Percentiles rank a stretch among this genome's conserved stretches.
phyloP scores from a whole-genome alignment of 768 basidiomycete genomes.

The Obba rivulosa region DNA sequence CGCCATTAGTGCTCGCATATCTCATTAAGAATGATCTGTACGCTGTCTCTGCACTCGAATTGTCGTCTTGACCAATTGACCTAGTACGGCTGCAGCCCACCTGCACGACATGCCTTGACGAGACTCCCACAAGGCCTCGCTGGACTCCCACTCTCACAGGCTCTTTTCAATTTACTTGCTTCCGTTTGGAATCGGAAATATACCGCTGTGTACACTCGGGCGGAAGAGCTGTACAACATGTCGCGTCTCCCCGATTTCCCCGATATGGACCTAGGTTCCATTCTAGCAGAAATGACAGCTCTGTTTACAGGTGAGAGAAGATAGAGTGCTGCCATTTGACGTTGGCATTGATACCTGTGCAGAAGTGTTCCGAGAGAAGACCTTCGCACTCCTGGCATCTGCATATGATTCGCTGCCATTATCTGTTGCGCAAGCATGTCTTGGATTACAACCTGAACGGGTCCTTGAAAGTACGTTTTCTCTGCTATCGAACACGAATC shows the following conservation, averaged over 20 bases:
- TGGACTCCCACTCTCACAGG: conserved; percentile 39
- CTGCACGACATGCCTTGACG: conserved; percentile 52
- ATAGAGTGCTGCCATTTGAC: not conserved
- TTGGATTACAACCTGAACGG: conserved; percentile 39
- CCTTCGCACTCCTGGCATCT: conserved; percentile 49
- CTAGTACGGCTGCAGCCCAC: conserved; percentile 34
- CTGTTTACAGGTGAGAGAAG: conserved; percentile 47
- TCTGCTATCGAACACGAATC: not conserved
- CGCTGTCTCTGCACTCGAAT: conserved; percentile 19
- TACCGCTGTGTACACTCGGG: conserved; percentile 47
- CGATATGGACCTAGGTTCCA: conserved; percentile 38
- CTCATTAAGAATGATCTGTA: conserved; percentile 61
- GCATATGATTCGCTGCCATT: conserved; percentile 63
- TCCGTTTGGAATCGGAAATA: conserved; percentile 54
- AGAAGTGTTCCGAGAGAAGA: conserved; percentile 59
- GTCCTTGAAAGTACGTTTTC: conserved; percentile 27
- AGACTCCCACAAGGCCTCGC: conserved; percentile 48
- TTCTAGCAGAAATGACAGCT: conserved; percentile 39
- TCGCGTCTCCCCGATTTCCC: conserved; percentile 40
- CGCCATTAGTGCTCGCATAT: conserved; percentile 61
- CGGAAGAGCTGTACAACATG: conserved; percentile 35
- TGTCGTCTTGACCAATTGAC: not conserved
- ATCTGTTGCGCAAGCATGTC: conserved; percentile 48
- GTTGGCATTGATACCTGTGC: not conserved
- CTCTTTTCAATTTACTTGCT: conserved; percentile 41